Conservation (phyloP, 2,329 filamentous ascomycete genomes). For the Gyromitra esculenta region DNA sequence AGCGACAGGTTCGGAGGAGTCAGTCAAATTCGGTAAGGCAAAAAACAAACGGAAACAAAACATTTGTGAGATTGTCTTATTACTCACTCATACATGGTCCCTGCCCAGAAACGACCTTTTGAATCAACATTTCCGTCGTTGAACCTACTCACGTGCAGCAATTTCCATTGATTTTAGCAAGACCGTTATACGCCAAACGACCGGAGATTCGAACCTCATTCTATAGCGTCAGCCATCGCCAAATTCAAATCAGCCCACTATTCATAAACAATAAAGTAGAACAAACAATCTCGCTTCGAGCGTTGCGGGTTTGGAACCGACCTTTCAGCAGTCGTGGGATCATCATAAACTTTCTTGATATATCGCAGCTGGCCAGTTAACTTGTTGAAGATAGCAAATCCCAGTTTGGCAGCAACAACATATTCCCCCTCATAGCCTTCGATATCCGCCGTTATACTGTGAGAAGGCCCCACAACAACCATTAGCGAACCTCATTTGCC, state of each 20-base stretch:
- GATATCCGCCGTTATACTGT: slow-evolving; percentile 81
- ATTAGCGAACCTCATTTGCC: slow-evolving; percentile 28
- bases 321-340: slow-evolving; percentile 65
- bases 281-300: slow-evolving; percentile 41
- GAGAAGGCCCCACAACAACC: slow-evolving; percentile 7
- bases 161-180: slow-evolving; percentile 42
- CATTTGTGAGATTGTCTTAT: slow-evolving; percentile 39
- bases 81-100: slow-evolving; percentile 79
- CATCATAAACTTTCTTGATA: slow-evolving; percentile 68
- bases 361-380: slow-evolving; percentile 67
- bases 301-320: slow-evolving; percentile 47
- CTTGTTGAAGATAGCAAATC: slow-evolving; percentile 80
- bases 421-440: slow-evolving; percentile 69
- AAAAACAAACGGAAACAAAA: slow-evolving; percentile 29
- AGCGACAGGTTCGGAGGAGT: slow-evolving; percentile 36
- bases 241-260: slow-evolving; percentile 50
- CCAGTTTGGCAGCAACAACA: slow-evolving; percentile 81
- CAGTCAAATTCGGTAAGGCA: slow-evolving; percentile 42
- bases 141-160: slow-evolving; percentile 66
- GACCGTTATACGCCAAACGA: slow-evolving; percentile 47
- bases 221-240: slow-evolving; percentile 40
- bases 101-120: slow-evolving; percentile 83
- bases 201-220: slow-evolving; percentile 53
- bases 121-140: slow-evolving; percentile 88
- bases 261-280: slow-evolving; percentile 22